Base-by-base conservation (phyloP, 371 early-diverging fungal species). In the Zychaea mexicana region DNA sequence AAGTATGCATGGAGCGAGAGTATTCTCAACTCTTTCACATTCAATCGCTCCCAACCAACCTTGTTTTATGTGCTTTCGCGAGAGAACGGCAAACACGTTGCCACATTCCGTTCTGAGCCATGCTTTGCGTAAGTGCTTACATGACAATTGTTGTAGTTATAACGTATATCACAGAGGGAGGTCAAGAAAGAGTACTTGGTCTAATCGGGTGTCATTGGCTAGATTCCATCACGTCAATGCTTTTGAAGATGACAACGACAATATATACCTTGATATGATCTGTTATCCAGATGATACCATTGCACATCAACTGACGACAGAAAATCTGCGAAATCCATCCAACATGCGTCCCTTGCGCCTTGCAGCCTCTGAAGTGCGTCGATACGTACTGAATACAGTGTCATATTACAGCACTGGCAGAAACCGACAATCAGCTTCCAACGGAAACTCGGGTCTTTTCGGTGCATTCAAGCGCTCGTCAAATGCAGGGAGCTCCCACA, bases 221-320 rank as follows among this genome's bases (percentile, higher is more conserved):
- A 65, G 60, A 32, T 73, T 91, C 72, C 89, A 92, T 61, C 88
- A 90, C 61, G 80, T 91, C 68, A 91, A 90, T 65, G 91, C 90
- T 0, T 89, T 83, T 55, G 91, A 92, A 67, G 90, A 88, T 58
- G 72, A 74, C 0, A 80, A 74, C 2, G 87, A 85, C 65, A 81
- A 85, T 60, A 75, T 91, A 1, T 68, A 73, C 32, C 60, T 91
- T 28, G 91, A 91, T 60, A 77, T 89, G 68, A 74, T 84, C 3
- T 78, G 87, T 54, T 91, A 91, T 52, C 66, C 76, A 9, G 87
- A 90, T 61, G 88, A 85, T 42, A 77, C 81, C 1, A 79, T 91
- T 26, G 77, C 85, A 22, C 84, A 85, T 32, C 85, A 85, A 26
- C 62, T 91, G 36, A 70, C 73, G 3, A 79, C 88, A 17, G 79